Conservation (phyloP, 768 basidiomycete species). For the Boletus rufocinnamomeus region DNA sequence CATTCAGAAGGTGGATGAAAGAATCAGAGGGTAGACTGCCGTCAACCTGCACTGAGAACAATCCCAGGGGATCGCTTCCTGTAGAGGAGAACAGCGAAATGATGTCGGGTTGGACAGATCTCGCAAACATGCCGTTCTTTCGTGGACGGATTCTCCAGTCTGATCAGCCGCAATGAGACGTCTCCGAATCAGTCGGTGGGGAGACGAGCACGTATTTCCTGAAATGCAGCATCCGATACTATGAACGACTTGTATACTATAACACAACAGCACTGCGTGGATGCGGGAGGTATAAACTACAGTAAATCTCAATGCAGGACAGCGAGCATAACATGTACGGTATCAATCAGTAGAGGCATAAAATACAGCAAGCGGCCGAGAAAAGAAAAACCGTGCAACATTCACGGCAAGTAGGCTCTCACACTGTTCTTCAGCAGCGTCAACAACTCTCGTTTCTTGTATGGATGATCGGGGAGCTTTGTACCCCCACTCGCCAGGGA, state of each 20-base stretch:
- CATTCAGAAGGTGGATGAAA: slow-evolving; percentile 62
- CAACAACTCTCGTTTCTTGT: slow-evolving; percentile 55
- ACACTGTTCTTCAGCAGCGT: slow-evolving; percentile 51
- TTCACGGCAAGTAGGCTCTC: slow-evolving; percentile 28
- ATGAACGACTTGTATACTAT: slow-evolving; percentile 9
- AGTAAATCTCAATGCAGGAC: neutral
- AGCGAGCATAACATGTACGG: neutral
- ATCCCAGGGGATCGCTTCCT: slow-evolving; percentile 55
- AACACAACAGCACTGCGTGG: slow-evolving; percentile 3
- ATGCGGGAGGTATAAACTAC: slow-evolving; percentile 10
- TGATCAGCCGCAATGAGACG: slow-evolving; percentile 19
- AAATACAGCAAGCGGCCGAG: slow-evolving; percentile 16
- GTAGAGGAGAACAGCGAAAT: slow-evolving; percentile 81
- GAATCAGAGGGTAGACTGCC: slow-evolving; percentile 59
- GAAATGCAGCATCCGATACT: slow-evolving; percentile 2
- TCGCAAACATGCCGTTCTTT: slow-evolving; percentile 48
- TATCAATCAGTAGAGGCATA: slow-evolving; percentile 10
- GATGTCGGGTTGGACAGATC: slow-evolving; percentile 58
- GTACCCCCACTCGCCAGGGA: slow-evolving; percentile 57
- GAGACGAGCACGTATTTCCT: neutral
- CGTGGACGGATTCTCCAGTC: slow-evolving; percentile 17
- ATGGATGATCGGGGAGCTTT: slow-evolving; percentile 54
- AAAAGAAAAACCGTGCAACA: neutral
- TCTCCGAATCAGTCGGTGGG: slow-evolving; percentile 13
- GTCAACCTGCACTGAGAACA: slow-evolving; percentile 56